Evolutionary conservation across 257 asterid genomes (phyloP).

Genomic region (Solanum piurae): DNA sequence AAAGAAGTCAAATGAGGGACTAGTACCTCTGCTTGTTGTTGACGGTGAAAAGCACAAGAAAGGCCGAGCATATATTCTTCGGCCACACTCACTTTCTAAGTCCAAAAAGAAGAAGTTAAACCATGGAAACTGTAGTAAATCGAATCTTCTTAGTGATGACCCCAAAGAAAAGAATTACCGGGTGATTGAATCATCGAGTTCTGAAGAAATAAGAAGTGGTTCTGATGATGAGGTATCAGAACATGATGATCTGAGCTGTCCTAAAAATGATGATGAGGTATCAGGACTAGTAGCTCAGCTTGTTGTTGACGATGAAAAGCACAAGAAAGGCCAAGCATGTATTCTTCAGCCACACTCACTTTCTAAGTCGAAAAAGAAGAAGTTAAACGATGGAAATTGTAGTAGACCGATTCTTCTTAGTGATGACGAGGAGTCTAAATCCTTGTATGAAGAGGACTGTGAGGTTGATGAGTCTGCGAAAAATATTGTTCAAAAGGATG

Average conservation of each 20-base stretch:
- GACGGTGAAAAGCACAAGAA: neutral
- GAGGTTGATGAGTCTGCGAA: neutral
- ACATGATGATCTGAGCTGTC: neutral
- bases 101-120: neutral
- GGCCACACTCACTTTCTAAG: slow-evolving; percentile 1
- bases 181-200: neutral
- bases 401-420: neutral
- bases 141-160: neutral
- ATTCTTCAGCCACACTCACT: slow-evolving; percentile 1
- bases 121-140: neutral
- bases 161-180: neutral
- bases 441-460: neutral
- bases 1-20: neutral
- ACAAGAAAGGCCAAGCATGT: neutral
- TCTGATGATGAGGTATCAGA: neutral
- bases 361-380: neutral
- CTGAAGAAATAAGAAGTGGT: neutral
- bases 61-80: neutral
- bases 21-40: neutral
- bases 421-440: neutral
- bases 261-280: neutral
- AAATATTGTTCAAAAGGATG: neutral
- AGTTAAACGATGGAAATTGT: neutral
- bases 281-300: neutral
- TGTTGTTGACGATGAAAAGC: neutral